Conservation (phyloP, 441 rosid species). For the Erodium moschatum region DNA sequence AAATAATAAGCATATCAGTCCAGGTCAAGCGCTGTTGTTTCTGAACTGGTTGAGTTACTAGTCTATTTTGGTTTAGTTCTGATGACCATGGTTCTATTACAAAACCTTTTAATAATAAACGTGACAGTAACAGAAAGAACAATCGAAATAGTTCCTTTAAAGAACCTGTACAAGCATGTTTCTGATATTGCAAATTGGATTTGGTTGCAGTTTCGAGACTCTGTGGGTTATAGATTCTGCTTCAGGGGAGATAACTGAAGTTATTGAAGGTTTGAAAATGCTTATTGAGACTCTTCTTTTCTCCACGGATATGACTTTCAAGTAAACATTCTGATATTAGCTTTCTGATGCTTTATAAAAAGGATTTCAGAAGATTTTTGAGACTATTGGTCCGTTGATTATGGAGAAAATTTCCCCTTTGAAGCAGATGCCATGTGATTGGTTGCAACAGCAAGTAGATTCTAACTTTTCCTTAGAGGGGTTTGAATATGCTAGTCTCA, state of each 20-base stretch:
- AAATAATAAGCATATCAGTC: not conserved
- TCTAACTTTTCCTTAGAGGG: conserved; percentile 28
- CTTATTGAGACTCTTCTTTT: conserved; percentile 11
- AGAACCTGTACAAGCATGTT: not conserved
- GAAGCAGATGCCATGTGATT: conserved; percentile 46
- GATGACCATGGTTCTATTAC: not conserved
- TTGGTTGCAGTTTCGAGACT: conserved; percentile 54
- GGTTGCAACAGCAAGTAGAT: conserved; percentile 44
- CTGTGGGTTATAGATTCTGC: conserved; percentile 62
- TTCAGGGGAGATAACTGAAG: conserved; percentile 61
- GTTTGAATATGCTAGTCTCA: conserved; percentile 35
- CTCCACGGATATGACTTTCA: not conserved
- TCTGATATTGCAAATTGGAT: not conserved
- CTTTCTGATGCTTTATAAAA: conserved; percentile 14
- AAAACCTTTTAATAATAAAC: not conserved
- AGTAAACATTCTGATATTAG: conserved; percentile 1
- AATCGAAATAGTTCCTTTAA: not conserved
- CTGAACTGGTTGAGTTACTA: not conserved
- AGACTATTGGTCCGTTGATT: conserved; percentile 44
- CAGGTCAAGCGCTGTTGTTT: not conserved
- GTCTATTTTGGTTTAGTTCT: not conserved
- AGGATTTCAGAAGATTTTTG: conserved; percentile 53
- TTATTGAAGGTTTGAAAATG: conserved; percentile 47
- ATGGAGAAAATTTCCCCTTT: conserved; percentile 53
- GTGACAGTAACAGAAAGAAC: not conserved